Base-by-base conservation (phyloP, 2,329 filamentous ascomycete species). In the Biscogniauxia sp. region DNA sequence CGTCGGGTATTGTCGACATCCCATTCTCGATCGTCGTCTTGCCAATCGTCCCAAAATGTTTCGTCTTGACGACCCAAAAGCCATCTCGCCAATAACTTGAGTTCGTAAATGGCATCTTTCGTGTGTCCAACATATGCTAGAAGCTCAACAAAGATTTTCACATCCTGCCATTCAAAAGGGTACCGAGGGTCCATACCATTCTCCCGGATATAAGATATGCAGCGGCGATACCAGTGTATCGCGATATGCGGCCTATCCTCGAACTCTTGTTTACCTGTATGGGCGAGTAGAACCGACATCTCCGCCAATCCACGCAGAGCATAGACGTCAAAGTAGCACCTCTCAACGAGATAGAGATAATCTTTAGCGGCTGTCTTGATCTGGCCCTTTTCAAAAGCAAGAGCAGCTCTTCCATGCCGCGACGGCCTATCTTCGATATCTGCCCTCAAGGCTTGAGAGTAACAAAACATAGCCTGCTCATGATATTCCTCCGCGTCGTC, bases 11-110 rank as follows among this genome's bases (percentile, higher is more conserved):
- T 86, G 52, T 88, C 83, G 5, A 84, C 76, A 73, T 99, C 95
- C 86, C 93, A 99, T 76, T 99, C 95, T 59, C 93, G 84, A 73
- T 97, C 93, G 72, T 97, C 92, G 5, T 85, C 80, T 28, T 83
- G 79, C 65, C 84, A 81, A 8, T 82, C 73, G 60, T 96, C 89
- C 95, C 95, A 99, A 69, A 87, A 92, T 0, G 70, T 75, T 73
- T 99, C 93, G 4, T 84, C 79, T 41, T 82, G 79, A 54, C 95
- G 87, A 8, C 91, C 91, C 49, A 97, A 80, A 58, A 97, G 81
- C 92, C 93, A 97, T 59, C 96, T 83, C 20, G 90, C 85, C 17
- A 97, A 76, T 1, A 81, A 80, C 72, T 91, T 95, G 13, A 96
- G 80, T 63, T 89, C 85, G 26, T 75, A 75, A 2, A 96, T 83